phyloP scores from a whole-genome alignment of 306 rosid species.

The Argentina anserina region DNA sequence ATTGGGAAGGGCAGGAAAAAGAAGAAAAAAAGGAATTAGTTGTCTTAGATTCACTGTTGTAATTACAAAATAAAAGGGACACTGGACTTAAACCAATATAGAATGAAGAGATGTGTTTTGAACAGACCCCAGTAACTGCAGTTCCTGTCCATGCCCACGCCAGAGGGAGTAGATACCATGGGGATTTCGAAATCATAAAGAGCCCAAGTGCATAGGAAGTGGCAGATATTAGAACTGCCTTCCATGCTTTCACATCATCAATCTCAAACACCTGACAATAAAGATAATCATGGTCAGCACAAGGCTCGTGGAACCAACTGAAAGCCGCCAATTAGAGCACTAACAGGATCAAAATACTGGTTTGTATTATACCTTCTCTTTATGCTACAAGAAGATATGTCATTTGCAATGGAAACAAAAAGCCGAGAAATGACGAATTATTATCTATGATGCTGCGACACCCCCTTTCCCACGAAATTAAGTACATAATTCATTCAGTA shows the following conservation, averaged over 20 bases:
- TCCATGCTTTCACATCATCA: conserved; percentile 77
- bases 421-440: neutral
- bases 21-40: conserved; percentile 24
- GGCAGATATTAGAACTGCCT: conserved; percentile 69
- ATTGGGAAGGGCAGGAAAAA: neutral
- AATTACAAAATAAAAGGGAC: neutral
- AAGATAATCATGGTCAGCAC: conserved; percentile 1
- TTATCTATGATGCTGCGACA: neutral
- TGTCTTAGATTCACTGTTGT: conserved; percentile 3
- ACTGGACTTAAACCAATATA: conserved; percentile 11
- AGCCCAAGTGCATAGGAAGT: conserved; percentile 87
- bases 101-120: conserved; percentile 18
- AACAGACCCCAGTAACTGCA: conserved; percentile 93
- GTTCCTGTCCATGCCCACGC: conserved; percentile 99
- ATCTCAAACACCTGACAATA: conserved; percentile 74
- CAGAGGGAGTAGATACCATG: conserved; percentile 95
- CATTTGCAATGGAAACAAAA: neutral
- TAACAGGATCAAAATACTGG: neutral
- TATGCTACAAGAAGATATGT: neutral
- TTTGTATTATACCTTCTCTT: neutral
- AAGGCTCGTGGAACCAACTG: neutral
- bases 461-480: neutral
- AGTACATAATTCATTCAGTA: neutral
- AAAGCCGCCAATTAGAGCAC: neutral
- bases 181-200: conserved; percentile 77